Evolutionary conservation across 2,329 filamentous ascomycete species (phyloP).

Genomic region (Xylariaceae sp.): DNA sequence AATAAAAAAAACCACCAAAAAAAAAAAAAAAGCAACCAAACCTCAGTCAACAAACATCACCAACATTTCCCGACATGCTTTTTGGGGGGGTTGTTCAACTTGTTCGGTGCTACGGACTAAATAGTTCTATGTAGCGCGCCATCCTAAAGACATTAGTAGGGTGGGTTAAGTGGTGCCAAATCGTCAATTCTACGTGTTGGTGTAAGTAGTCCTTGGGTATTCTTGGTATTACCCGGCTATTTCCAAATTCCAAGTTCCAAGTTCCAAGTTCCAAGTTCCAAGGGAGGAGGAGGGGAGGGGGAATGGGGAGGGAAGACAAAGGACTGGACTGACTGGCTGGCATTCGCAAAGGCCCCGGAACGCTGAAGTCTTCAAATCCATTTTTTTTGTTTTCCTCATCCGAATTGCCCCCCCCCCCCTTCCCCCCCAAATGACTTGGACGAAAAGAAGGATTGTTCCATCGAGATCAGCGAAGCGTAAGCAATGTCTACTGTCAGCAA

Average conservation of each 20-base stretch:
- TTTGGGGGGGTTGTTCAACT: not conserved
- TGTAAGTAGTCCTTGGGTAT: not conserved
- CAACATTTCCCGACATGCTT: not conserved
- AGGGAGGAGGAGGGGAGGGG: not conserved
- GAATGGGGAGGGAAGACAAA: not conserved
- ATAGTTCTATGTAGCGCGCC: not conserved
- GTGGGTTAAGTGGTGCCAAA: not conserved
- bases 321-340: not conserved
- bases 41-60: slow-evolving; percentile 13
- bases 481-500: too few species aligned
- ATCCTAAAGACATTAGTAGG: too few species aligned
- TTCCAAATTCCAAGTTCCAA: too few species aligned
- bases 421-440: too few species aligned
- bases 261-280: too few species aligned
- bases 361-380: too few species aligned
- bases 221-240: not conserved
- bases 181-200: too few species aligned
- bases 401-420: too few species aligned
- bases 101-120: not conserved
- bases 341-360: too few species aligned
- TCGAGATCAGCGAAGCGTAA: too few species aligned
- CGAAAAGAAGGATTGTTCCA: not conserved
- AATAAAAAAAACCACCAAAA: too few species aligned
- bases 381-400: too few species aligned
- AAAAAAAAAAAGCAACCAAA: not conserved